phyloP scores from a whole-genome alignment of 163 green algal genomes.

The Prototheca cutis region DNA sequence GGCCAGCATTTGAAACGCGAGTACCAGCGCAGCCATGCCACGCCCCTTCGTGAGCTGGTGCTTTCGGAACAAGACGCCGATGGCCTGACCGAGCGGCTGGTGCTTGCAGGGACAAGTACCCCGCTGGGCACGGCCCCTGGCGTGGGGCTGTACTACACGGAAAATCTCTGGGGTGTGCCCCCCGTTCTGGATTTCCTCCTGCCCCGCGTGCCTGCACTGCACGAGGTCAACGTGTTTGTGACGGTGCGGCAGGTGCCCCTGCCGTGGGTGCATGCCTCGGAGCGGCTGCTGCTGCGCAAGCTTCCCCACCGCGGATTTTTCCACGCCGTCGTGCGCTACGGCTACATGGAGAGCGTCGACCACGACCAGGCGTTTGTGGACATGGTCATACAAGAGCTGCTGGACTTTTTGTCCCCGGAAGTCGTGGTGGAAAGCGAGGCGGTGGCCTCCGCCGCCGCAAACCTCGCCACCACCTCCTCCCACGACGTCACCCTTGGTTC shows the following conservation, averaged over 20 bases:
- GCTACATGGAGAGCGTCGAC: constrained; percentile 5
- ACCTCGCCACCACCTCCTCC: background rate
- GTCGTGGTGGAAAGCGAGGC: background rate
- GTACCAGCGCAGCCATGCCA: background rate
- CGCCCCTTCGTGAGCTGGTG: constrained; percentile 5
- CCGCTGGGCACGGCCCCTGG: constrained; percentile 10
- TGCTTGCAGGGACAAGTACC: background rate
- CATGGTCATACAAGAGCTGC: background rate
- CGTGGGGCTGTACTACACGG: constrained; percentile 13
- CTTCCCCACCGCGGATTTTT: constrained; percentile 15
- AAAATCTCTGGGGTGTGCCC: constrained; percentile 5
- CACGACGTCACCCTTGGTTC: constrained; percentile 1
- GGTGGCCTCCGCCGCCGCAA: background rate
- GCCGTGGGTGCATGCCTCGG: constrained; percentile 18
- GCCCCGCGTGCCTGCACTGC: constrained; percentile 14
- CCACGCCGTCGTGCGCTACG: constrained; percentile 15
- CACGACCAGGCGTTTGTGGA: constrained; percentile 10
- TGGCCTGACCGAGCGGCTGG: background rate
- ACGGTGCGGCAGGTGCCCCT: constrained; percentile 29
- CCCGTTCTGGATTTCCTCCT: constrained; percentile 5
- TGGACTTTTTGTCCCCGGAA: constrained; percentile 1
- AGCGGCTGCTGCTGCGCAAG: constrained; percentile 28
- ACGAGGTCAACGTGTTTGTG: constrained; percentile 30
- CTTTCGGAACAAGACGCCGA: too few relatives aligned
- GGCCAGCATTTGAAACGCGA: constrained; percentile 4